Evolutionary conservation across 1,284 basidiomycete genomes (phyloP).

Genomic region (Cryptococcus floricola): DNA sequence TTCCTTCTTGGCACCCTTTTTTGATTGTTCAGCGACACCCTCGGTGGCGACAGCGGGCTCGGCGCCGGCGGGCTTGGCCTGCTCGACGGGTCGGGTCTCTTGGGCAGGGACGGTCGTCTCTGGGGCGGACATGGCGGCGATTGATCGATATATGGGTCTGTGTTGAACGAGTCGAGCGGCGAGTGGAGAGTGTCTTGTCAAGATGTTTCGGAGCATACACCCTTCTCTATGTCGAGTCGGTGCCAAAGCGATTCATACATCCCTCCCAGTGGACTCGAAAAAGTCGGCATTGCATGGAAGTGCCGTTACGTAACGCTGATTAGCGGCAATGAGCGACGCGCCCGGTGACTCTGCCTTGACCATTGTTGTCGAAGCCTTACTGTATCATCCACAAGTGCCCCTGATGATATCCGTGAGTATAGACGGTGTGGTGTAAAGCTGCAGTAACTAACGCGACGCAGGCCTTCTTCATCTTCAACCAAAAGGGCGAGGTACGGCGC

Average conservation of each 20-base stretch:
- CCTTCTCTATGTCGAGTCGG: not conserved
- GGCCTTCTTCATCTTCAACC: conserved; percentile 98
- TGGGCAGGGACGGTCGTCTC: conserved; percentile 11
- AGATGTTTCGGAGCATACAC: conserved; percentile 11
- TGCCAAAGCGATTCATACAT: too few relatives aligned
- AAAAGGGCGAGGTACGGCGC: conserved; percentile 81
- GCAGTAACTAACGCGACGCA: conserved; percentile 39
- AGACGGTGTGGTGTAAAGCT: not conserved
- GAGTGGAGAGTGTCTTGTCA: conserved; percentile 1
- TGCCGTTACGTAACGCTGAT: too few relatives aligned
- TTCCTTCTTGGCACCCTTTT: conserved; percentile 59
- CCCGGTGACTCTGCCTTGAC: not conserved
- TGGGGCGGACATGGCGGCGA: conserved; percentile 10
- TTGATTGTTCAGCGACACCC: conserved; percentile 22
- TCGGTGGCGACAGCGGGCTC: conserved; percentile 16
- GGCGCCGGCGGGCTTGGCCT: conserved; percentile 23
- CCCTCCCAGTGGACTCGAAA: too few relatives aligned
- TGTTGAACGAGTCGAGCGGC: not conserved
- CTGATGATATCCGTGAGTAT: conserved; percentile 40
- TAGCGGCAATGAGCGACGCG: not conserved
- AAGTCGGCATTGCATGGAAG: too few relatives aligned
- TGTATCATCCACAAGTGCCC: not conserved
- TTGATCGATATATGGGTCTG: not conserved
- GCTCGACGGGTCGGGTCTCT: conserved; percentile 26
- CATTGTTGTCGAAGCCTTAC: not conserved